Conservation (phyloP, 805 yeast species). For the Candida pini region DNA sequence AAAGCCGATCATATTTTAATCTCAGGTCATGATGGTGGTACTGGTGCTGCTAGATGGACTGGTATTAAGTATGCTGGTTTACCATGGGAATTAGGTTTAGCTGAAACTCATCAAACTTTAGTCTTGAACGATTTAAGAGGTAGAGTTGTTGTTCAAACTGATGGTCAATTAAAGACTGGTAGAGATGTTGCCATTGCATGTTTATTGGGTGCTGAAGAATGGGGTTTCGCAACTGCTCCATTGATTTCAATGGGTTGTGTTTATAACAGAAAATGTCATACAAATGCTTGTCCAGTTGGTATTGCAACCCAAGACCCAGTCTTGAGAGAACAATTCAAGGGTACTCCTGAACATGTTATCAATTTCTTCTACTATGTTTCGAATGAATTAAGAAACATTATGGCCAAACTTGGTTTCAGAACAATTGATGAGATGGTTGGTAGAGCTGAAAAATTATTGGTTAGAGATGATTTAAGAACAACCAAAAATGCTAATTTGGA, state of each 20-base stretch:
- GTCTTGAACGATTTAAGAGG: constrained; percentile 95
- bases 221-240: constrained; percentile 98
- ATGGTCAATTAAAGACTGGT: constrained; percentile 96
- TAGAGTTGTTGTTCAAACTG: constrained; percentile 93
- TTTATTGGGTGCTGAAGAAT: constrained; percentile 95
- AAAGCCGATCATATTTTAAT: constrained; percentile 95
- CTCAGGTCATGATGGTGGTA: constrained; percentile 99
- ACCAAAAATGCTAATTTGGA: constrained; percentile 90
- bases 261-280: constrained; percentile 92
- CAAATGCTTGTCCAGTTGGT: constrained; percentile 96
- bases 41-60: constrained; percentile 98
- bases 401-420: constrained; percentile 95
- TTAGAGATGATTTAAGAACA: constrained; percentile 78
- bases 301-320: constrained; percentile 98
- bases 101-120: constrained; percentile 96
- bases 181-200: constrained; percentile 96
- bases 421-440: constrained; percentile 98
- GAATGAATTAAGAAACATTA: constrained; percentile 82
- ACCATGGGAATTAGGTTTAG: constrained; percentile 98
- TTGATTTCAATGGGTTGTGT: constrained; percentile 96
- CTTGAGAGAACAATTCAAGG: constrained; percentile 83
- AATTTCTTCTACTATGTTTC: constrained; percentile 95
- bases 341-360: constrained; percentile 97
- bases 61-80: constrained; percentile 96
- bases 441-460: constrained; percentile 83